Base-by-base conservation (phyloP, 2,329 filamentous ascomycete species). In the Trichoderma simmonsii region DNA sequence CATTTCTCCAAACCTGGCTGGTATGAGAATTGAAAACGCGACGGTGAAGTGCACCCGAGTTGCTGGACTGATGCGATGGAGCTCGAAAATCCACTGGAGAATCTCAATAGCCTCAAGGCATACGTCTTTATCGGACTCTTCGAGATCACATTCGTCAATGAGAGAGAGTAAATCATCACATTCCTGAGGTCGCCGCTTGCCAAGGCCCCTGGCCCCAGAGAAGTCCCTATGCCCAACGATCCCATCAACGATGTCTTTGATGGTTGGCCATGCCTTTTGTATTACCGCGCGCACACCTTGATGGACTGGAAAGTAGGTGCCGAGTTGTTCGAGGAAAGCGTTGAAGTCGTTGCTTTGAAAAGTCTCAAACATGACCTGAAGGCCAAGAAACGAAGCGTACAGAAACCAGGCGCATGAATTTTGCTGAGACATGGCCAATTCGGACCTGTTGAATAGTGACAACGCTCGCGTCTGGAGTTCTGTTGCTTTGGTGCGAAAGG, bases 301-400 rank as follows among this genome's bases (percentile, higher is more conserved):
- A 72, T 82, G 80, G 7, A 83, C 75, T 15, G 74, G 74, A 6
- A 81, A 67, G 69, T 81, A 82, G 3, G 75, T 75, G 6, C 79
- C 43, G 30, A 80, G 82, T 6, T 77, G 74, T 26, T 76, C 76
- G 4, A 82, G 72, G 26, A 80, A 79, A 1, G 70, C 67, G 11
- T 77, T 74, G 24, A 83, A 81, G 43, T 79, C 74, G 28, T 75
- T 74, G 14, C 48, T 57, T 26, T 81, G 77, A 30, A 85, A 78
- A 3, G 80, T 80, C 54, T 86, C 83, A 73, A 80, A 82, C 9
- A 86, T 79, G 21, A 82, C 79, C 57, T 85, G 83, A n/a, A 84
- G 78, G 6, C 83, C 80, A 0, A 83, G 73, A 21, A 79, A 51
- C 6, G 78, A 75, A 4, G 81, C 78, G 72, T 83, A 84, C 6